These are phyloP conservation scores for Heritiera littoralis DNA, from an alignment of 345 rosid genomes.

Conservation along the genomic window DNA sequence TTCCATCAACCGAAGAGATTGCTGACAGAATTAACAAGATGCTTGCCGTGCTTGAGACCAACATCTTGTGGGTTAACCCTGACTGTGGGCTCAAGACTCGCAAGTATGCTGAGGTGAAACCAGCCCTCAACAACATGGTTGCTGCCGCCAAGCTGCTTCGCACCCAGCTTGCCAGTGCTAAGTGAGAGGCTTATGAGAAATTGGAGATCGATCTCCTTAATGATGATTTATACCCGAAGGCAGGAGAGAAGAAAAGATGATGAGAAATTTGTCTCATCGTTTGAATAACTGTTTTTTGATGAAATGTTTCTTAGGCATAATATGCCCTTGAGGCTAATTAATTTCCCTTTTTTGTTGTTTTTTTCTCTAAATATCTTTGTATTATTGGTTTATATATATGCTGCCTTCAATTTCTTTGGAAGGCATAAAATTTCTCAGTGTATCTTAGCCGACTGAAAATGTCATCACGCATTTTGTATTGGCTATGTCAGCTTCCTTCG, in stretches of 20 bases:
- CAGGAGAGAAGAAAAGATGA: background rate
- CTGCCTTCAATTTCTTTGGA: conserved; percentile 5
- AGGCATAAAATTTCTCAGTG: background rate
- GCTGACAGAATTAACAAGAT: conserved; percentile 92
- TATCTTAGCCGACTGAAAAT: conserved; percentile 17
- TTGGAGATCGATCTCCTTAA: background rate
- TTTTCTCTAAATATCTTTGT: conserved; percentile 5
- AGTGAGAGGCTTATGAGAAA: conserved; percentile 46
- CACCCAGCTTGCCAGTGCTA: conserved; percentile 74
- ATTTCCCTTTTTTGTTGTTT: background rate
- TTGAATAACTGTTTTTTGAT: conserved; percentile 29
- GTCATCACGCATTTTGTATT: conserved; percentile 28
- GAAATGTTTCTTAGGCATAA: conserved; percentile 27
- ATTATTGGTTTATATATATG: conserved; percentile 1
- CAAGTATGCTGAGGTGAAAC: conserved; percentile 84
- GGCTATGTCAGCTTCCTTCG: background rate
- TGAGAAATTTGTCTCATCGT: conserved; percentile 2
- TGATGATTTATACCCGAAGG: conserved; percentile 11
- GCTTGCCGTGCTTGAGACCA: conserved; percentile 85
- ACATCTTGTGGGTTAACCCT: conserved; percentile 96
- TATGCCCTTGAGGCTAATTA: conserved; percentile 18
- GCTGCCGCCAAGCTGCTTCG: conserved; percentile 89
- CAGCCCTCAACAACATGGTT: conserved; percentile 85
- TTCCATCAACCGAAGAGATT: conserved; percentile 86
- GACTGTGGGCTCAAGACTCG: conserved; percentile 96